These are phyloP conservation scores for Ogataea pilisensis DNA, from an alignment of 805 yeast species.

Conservation along the genomic window DNA sequence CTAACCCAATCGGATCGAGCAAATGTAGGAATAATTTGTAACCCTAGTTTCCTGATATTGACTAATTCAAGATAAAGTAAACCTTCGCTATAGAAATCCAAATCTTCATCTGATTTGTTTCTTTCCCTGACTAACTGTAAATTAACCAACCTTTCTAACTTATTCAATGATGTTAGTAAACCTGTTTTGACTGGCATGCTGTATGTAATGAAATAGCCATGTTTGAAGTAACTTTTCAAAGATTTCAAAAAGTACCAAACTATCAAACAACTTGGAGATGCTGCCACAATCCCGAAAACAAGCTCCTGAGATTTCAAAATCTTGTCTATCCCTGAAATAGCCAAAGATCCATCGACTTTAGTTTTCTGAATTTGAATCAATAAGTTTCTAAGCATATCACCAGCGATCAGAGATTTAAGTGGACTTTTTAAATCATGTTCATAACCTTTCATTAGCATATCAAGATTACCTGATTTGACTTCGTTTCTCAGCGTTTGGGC, in stretches of 20 bases:
- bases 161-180: constrained; percentile 46
- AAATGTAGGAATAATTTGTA: constrained; percentile 44
- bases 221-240: constrained; percentile 28
- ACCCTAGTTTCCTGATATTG: constrained; percentile 49
- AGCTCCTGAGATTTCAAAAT: constrained; percentile 86
- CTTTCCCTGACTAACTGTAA: constrained; percentile 16
- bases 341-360: constrained; percentile 90
- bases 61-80: constrained; percentile 62
- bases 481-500: constrained; percentile 35
- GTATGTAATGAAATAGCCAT: constrained; percentile 33
- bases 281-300: constrained; percentile 89
- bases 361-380: constrained; percentile 93
- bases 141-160: constrained; percentile 25
- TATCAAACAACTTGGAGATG: constrained; percentile 71
- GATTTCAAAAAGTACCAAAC: constrained; percentile 41
- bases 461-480: constrained; percentile 71
- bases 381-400: constrained; percentile 70
- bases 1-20: constrained; percentile 52
- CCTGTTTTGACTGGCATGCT: constrained; percentile 34
- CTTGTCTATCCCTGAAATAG: constrained; percentile 86
- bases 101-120: constrained; percentile 11
- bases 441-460: constrained; percentile 74
- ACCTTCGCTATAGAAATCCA: constrained; percentile 47
- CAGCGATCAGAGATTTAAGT: constrained; percentile 54
- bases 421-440: constrained; percentile 75